Base-by-base conservation (phyloP, 108 stramenopile species). In the Mayamaea pseudoterrestris region DNA sequence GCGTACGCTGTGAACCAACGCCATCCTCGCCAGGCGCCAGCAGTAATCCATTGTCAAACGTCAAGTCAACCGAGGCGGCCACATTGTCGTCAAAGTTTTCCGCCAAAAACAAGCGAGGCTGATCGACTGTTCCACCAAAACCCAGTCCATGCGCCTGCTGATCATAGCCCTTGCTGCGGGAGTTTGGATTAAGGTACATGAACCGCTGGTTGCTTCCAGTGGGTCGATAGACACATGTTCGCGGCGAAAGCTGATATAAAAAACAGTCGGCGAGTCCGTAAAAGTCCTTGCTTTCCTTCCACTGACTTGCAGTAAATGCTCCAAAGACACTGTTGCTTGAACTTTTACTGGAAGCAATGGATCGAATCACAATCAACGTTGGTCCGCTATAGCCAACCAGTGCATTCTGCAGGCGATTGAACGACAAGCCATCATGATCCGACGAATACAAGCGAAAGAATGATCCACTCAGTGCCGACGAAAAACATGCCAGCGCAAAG, bases 191-290 rank as follows among this genome's bases (percentile, higher is more conserved):
- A 30, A 76, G 80, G 57, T 83, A 88, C 80, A 80, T 80, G 53
- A 65, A 88, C 40, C 80, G 76, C 29, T 30, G 44, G 36, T 58
- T 73, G 7, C 49, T 46, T 28, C 80, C 78, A 27, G 65, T 65
- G 9, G 86, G 86, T 1, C 80, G 76, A 56, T 75, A 82, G 1
- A 88, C 59, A n/a, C 56, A 60, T 24, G 65, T 52, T 1, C 61
- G 47, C 48, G 80, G 63, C 45, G 47, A 14, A 41, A 63, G 31
- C 49, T 58, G 55, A 47, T 73, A 83, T 8, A 88, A 44, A 35
- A 80, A 88, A 39, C 80, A 83, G 50, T 88, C 86, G 0, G 70
- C 62, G 47, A 78, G 73, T 16, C 86, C 86, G 57, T 80, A 88
- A 73, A 76, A 88, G 28, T 72, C 67, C 44, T 69, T 72, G 20